Percentiles rank a stretch among this genome's conserved stretches.
phyloP scores from a whole-genome alignment of 140 eudicot genomes.

The Flaveria floridana region DNA sequence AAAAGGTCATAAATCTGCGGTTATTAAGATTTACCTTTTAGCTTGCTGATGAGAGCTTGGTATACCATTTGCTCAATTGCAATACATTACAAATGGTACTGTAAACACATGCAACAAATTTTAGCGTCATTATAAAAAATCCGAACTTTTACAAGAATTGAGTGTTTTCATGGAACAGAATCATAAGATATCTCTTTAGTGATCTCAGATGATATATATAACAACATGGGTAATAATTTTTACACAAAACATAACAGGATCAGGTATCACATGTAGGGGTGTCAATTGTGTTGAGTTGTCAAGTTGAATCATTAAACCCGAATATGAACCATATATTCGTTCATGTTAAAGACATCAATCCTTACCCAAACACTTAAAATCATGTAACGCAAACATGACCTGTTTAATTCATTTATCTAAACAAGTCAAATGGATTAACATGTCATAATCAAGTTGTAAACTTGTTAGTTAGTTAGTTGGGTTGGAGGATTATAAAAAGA shows the following conservation, averaged over 20 bases:
- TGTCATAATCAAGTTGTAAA: too few relatives aligned
- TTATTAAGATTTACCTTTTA: conserved; percentile 42
- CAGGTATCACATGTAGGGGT: background rate
- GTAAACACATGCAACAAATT: conserved; percentile 31
- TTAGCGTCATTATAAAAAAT: conserved; percentile 8
- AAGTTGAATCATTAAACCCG: background rate
- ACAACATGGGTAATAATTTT: background rate
- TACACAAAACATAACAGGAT: background rate
- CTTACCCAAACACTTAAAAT: too few relatives aligned
- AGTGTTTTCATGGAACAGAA: conserved; percentile 4
- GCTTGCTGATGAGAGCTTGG: conserved; percentile 33
- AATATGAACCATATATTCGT: background rate
- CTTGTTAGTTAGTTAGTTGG: too few relatives aligned
- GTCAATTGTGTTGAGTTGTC: background rate
- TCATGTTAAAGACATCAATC: background rate
- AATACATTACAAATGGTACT: conserved; percentile 66
- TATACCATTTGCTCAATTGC: conserved; percentile 40
- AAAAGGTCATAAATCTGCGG: conserved; percentile 12
- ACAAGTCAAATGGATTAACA: too few relatives aligned
- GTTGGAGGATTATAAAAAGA: too few relatives aligned
- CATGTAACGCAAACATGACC: too few relatives aligned
- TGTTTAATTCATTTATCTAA: too few relatives aligned
- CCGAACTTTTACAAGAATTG: background rate
- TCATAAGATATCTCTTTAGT: background rate
- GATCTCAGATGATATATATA: background rate